Evolutionary conservation across 768 basidiomycete species (phyloP).

Genomic region (Boletus speciosus): DNA sequence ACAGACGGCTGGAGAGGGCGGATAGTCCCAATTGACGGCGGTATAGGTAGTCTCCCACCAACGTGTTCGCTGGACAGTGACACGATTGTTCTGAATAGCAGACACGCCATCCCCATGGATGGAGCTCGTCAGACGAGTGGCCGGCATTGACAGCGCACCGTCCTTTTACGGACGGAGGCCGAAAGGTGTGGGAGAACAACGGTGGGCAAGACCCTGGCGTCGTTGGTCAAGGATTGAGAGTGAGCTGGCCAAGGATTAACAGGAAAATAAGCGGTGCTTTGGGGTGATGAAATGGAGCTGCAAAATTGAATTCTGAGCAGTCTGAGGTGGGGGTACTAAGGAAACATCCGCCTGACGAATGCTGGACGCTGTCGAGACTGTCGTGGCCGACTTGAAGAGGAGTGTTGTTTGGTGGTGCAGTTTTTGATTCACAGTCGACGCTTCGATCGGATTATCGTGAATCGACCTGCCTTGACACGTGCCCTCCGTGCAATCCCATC

Average conservation of each 20-base stretch:
- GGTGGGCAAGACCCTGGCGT: background rate
- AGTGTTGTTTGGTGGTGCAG: background rate
- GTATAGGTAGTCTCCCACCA: slow-evolving; percentile 14
- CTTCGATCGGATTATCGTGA: slow-evolving; percentile 23
- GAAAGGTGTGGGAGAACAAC: background rate
- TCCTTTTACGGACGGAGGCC: slow-evolving; percentile 4
- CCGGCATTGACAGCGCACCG: slow-evolving; percentile 12
- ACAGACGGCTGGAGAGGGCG: slow-evolving; percentile 10
- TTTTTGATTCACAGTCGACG: slow-evolving; percentile 14
- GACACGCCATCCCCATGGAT: background rate
- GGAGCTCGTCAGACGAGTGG: slow-evolving; percentile 12
- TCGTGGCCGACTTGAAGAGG: background rate
- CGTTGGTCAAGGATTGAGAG: background rate
- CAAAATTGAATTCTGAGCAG: background rate
- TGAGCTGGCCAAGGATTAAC: background rate
- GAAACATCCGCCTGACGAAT: background rate
- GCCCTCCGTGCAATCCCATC: slow-evolving; percentile 5
- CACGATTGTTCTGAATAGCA: background rate
- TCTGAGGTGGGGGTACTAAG: background rate
- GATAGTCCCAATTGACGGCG: slow-evolving; percentile 22
- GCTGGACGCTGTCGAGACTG: background rate
- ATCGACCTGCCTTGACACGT: slow-evolving; percentile 15
- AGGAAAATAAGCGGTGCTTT: background rate
- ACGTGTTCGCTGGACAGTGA: slow-evolving; percentile 2
- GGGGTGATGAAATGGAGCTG: background rate